Conservation (phyloP, 192 early-diverging fungal genomes). For the Dissophora ornata region DNA sequence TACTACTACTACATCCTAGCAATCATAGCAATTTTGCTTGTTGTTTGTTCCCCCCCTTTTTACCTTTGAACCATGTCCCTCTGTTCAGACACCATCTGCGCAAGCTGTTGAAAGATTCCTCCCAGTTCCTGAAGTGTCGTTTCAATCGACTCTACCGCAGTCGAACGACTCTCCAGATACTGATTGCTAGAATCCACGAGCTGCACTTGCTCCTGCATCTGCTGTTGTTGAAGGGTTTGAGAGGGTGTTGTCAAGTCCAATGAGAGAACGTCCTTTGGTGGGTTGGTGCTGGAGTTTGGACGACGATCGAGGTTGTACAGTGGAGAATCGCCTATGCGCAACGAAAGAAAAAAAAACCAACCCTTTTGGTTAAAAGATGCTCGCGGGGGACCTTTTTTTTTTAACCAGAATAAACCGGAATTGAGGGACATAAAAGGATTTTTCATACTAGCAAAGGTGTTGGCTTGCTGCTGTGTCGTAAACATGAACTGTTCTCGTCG, state of each 20-base stretch:
- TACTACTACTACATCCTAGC: no score
- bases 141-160: slow-evolving; percentile 96
- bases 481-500: slow-evolving; percentile 93
- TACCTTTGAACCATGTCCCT: slow-evolving; percentile 87
- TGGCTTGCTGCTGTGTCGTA: slow-evolving; percentile 56
- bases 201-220: slow-evolving; percentile 76
- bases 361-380: no score
- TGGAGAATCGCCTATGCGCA: slow-evolving; percentile 60
- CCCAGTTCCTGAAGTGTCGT: slow-evolving; percentile 96
- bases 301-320: slow-evolving; percentile 70
- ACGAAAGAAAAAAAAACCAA: slow-evolving; percentile 5
- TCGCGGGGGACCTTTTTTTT: no score
- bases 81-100: slow-evolving; percentile 88
- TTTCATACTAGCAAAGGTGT: slow-evolving; percentile 47
- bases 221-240: slow-evolving; percentile 56
- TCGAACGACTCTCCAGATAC: slow-evolving; percentile 89
- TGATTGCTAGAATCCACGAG: slow-evolving; percentile 73
- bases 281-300: slow-evolving; percentile 19
- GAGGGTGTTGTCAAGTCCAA: slow-evolving; percentile 60
- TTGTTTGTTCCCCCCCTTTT: neutral
- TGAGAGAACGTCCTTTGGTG: slow-evolving; percentile 50
- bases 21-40: neutral
- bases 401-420: no score
- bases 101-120: slow-evolving; percentile 90
- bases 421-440: no score